These are phyloP conservation scores for Globisporangium perplexum DNA, from an alignment of 352 stramenopile species.

Conservation along the genomic window DNA sequence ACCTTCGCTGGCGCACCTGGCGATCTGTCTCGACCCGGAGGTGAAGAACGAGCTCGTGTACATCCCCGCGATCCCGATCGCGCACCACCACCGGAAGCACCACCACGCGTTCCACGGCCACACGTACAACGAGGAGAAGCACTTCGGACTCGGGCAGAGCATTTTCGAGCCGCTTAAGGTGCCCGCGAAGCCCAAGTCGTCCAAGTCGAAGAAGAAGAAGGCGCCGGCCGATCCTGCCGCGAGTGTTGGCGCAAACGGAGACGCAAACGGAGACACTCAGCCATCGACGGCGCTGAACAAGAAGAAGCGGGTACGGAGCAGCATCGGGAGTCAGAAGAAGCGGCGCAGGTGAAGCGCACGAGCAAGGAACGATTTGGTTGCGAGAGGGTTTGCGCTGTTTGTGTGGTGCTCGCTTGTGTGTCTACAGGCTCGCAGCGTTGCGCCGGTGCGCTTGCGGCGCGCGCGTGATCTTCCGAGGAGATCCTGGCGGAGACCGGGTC, in stretches of 20 bases:
- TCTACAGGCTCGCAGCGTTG: too few species aligned
- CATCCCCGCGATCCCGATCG: slow-evolving; percentile 57
- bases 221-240: slow-evolving; percentile 6
- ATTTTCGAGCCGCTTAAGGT: slow-evolving; percentile 66
- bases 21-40: slow-evolving; percentile 2
- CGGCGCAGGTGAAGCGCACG: slow-evolving; percentile 26
- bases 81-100: slow-evolving; percentile 44
- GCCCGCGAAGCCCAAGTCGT: slow-evolving; percentile 29
- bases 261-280: background rate
- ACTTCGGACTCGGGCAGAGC: slow-evolving; percentile 66
- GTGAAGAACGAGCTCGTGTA: slow-evolving; percentile 27
- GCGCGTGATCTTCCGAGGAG: too few species aligned
- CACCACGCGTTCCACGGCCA: slow-evolving; percentile 32
- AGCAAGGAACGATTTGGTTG: slow-evolving; percentile 6
- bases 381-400: too few species aligned
- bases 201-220: slow-evolving; percentile 27
- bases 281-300: slow-evolving; percentile 13
- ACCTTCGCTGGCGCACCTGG: slow-evolving; percentile 10
- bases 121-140: slow-evolving; percentile 57
- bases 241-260: background rate
- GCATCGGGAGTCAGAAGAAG: slow-evolving; percentile 39
- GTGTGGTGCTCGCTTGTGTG: too few species aligned
- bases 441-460: too few species aligned
- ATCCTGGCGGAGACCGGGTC: too few species aligned
- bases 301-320: slow-evolving; percentile 22